These are phyloP conservation scores for Trametes cingulata DNA, from an alignment of 768 basidiomycete genomes.

Conservation along the genomic window DNA sequence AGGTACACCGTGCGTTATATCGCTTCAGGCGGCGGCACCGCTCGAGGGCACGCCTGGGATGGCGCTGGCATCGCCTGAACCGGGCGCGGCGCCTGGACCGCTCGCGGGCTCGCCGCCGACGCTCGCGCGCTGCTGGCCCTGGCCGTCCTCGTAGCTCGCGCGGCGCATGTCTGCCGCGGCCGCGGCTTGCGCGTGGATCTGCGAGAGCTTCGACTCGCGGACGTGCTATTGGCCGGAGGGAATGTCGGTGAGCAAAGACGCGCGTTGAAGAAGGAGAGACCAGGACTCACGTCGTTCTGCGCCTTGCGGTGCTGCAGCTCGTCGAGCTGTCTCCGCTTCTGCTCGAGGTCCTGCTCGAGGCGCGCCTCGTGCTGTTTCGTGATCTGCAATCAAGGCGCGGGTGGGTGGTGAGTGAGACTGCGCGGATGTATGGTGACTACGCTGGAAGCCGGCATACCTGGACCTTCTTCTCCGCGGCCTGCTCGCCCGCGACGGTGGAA, in stretches of 20 bases:
- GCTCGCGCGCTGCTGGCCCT: not conserved
- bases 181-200: conserved; percentile 29
- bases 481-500: conserved; percentile 43
- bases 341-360: conserved; percentile 28
- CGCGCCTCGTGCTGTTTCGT: conserved; percentile 29
- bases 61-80: not conserved
- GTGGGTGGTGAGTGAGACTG: not conserved
- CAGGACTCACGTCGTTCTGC: conserved; percentile 30
- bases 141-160: conserved; percentile 1
- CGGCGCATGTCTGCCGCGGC: conserved; percentile 15
- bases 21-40: not conserved
- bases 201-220: conserved; percentile 27
- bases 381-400: conserved; percentile 19
- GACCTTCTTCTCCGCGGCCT: conserved; percentile 45
- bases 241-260: not conserved
- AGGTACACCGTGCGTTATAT: not conserved
- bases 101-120: not conserved
- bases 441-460: conserved; percentile 36
- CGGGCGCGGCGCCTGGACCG: not conserved
- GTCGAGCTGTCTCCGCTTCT: conserved; percentile 27
- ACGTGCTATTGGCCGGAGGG: conserved; percentile 16
- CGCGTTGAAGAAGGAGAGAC: not conserved
- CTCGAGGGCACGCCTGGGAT: not conserved
- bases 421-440: not conserved
- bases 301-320: conserved; percentile 31